These are phyloP conservation scores for Baudoinia panamericana DNA, from an alignment of 495 filamentous ascomycete genomes.

Conservation along the genomic window DNA sequence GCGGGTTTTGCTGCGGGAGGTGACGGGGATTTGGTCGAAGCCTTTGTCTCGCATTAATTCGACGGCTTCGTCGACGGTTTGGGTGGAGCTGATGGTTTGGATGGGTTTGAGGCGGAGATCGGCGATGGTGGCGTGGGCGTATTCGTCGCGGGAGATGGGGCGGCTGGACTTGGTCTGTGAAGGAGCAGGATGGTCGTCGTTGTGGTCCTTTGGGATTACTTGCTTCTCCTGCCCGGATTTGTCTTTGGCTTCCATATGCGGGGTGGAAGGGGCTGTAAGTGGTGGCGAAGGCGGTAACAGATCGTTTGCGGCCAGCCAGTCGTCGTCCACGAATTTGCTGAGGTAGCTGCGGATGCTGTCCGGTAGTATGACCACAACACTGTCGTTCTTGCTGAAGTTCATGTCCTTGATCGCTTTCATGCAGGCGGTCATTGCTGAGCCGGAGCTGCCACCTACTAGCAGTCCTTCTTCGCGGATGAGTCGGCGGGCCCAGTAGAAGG, in stretches of 20 bases:
- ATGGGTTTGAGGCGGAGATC: conserved; percentile 82
- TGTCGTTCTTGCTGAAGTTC: conserved; percentile 57
- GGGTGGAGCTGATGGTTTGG: conserved; percentile 58
- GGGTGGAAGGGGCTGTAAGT: conserved; percentile 36
- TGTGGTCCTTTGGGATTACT: neutral
- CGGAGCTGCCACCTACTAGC: conserved; percentile 86
- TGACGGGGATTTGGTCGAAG: conserved; percentile 91
- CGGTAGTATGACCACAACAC: conserved; percentile 79
- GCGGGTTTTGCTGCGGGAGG: conserved; percentile 48
- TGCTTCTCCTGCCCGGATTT: conserved; percentile 7
- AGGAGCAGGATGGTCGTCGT: too few relatives aligned
- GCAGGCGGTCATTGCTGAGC: conserved; percentile 80
- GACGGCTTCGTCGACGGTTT: conserved; percentile 67
- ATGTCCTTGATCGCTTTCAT: conserved; percentile 62
- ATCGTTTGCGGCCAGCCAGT: conserved; percentile 93
- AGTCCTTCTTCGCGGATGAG: conserved; percentile 92
- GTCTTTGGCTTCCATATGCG: conserved; percentile 16
- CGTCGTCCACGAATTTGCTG: conserved; percentile 97
- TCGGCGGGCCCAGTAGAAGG: conserved; percentile 75
- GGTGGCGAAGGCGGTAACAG: conserved; percentile 53
- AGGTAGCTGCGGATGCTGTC: conserved; percentile 96
- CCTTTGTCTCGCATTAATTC: conserved; percentile 95
- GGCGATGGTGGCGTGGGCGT: conserved; percentile 59
- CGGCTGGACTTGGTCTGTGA: too few relatives aligned
- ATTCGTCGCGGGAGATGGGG: too few relatives aligned